Conservation (phyloP, 257 asterid species). For the Plantago major region DNA sequence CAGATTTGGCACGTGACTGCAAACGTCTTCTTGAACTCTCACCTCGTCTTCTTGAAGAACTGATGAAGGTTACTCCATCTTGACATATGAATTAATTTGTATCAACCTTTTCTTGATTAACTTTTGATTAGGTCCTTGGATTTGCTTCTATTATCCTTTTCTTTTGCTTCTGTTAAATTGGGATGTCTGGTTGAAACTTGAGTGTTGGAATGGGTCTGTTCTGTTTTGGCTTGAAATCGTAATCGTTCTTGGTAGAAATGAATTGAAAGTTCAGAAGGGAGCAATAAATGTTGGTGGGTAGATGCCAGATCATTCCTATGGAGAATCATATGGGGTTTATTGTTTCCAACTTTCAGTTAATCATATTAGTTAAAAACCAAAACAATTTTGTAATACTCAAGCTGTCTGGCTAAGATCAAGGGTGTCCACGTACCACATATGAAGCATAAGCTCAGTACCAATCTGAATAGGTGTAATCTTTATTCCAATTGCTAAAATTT, state of each 20-base stretch:
- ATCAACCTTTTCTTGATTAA: neutral
- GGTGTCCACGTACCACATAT: no score
- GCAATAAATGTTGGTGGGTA: neutral
- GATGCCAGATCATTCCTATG: neutral
- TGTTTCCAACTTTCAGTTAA: neutral
- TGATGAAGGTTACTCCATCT: conserved; percentile 50
- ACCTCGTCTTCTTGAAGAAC: conserved; percentile 89
- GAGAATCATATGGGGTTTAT: neutral
- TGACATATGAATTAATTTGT: neutral
- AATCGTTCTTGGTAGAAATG: neutral
- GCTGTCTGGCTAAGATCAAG: no score
- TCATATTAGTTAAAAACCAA: neutral
- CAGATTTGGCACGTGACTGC: conserved; percentile 64
- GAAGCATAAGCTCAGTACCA: neutral
- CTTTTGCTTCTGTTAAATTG: neutral
- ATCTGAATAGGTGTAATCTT: neutral
- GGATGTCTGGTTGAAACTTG: neutral
- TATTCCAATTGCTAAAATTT: conserved; percentile 2
- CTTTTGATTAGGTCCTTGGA: conserved; percentile 2
- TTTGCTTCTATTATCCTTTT: neutral
- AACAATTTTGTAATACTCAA: neutral
- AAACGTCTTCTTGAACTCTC: conserved; percentile 58
- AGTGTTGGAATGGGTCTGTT: neutral
- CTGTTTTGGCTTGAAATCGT: neutral
- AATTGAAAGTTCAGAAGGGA: neutral